Conservation (phyloP, 768 basidiomycete genomes). For the Suillus luteus region DNA sequence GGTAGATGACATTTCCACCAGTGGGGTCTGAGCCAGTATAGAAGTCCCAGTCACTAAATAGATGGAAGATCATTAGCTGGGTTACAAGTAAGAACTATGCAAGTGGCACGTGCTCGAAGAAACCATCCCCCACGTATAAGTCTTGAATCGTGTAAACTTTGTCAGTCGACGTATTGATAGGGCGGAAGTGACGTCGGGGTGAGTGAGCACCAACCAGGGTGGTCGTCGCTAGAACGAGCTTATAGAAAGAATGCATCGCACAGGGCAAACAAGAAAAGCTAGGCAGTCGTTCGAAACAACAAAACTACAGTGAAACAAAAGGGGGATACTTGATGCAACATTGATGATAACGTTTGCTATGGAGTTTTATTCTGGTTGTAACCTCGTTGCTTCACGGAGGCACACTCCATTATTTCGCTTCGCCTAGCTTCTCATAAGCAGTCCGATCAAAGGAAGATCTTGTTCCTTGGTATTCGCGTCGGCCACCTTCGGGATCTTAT, state of each 20-base stretch:
- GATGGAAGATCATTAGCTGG: slow-evolving; percentile 3
- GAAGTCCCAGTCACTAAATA: slow-evolving; percentile 64
- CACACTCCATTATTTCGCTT: not conserved
- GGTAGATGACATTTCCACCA: slow-evolving; percentile 67
- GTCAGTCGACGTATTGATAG: slow-evolving; percentile 24
- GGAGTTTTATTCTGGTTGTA: not conserved
- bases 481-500: not conserved
- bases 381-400: not conserved
- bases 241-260: slow-evolving; percentile 35
- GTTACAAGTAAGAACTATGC: not conserved
- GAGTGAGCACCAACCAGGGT: slow-evolving; percentile 38
- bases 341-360: not conserved
- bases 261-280: slow-evolving; percentile 1
- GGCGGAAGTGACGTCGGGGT: slow-evolving; percentile 29
- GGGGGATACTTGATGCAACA: not conserved
- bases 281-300: not conserved
- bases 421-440: not conserved
- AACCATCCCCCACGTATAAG: slow-evolving; percentile 50
- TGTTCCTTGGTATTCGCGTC: not conserved
- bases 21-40: slow-evolving; percentile 68
- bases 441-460: not conserved
- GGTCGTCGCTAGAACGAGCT: slow-evolving; percentile 32
- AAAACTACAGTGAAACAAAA: not conserved
- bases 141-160: slow-evolving; percentile 40
- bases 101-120: slow-evolving; percentile 52